These are phyloP conservation scores for Beauveria asiatica DNA, from an alignment of 2,329 filamentous ascomycete species.

Conservation along the genomic window DNA sequence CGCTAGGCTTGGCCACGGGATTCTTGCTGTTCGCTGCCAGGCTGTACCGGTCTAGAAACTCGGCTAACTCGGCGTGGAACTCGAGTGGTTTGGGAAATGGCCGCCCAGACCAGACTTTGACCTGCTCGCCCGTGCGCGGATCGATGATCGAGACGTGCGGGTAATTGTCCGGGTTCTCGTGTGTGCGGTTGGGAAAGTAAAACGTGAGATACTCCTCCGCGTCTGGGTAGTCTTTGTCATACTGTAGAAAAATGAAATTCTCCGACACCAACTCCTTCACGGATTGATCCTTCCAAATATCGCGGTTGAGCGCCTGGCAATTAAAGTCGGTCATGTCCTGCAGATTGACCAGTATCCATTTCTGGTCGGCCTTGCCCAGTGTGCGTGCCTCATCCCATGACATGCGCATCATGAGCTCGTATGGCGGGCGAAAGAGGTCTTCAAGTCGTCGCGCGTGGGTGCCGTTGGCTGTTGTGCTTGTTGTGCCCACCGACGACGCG, in stretches of 20 bases:
- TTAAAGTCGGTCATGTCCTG: slow-evolving; percentile 91
- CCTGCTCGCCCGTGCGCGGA: slow-evolving; percentile 89
- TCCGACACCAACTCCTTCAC: slow-evolving; percentile 76
- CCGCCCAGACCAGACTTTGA: slow-evolving; percentile 88
- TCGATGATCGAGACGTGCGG: slow-evolving; percentile 95
- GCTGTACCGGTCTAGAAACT: slow-evolving; percentile 96
- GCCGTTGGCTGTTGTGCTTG: slow-evolving; percentile 35
- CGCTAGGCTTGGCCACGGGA: slow-evolving; percentile 62
- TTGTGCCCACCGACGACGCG: slow-evolving; percentile 13
- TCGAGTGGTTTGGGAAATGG: slow-evolving; percentile 69
- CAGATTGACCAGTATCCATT: slow-evolving; percentile 93
- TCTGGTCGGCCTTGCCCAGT: slow-evolving; percentile 77
- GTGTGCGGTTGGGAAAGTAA: slow-evolving; percentile 64
- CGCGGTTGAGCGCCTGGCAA: slow-evolving; percentile 87
- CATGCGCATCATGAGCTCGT: slow-evolving; percentile 73
- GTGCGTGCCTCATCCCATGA: slow-evolving; percentile 80
- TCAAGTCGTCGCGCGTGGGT: slow-evolving; percentile 71
- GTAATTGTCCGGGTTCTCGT: slow-evolving; percentile 81
- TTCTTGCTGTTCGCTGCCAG: slow-evolving; percentile 84
- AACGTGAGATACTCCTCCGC: slow-evolving; percentile 80
- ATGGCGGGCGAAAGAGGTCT: slow-evolving; percentile 86
- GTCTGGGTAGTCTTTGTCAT: slow-evolving; percentile 73
- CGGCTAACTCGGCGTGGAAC: slow-evolving; percentile 84
- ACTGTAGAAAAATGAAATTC: slow-evolving; percentile 94
- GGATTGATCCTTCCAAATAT: slow-evolving; percentile 85